phyloP scores from a whole-genome alignment of 352 stramenopile genomes.

The Phytophthora ramorum region DNA sequence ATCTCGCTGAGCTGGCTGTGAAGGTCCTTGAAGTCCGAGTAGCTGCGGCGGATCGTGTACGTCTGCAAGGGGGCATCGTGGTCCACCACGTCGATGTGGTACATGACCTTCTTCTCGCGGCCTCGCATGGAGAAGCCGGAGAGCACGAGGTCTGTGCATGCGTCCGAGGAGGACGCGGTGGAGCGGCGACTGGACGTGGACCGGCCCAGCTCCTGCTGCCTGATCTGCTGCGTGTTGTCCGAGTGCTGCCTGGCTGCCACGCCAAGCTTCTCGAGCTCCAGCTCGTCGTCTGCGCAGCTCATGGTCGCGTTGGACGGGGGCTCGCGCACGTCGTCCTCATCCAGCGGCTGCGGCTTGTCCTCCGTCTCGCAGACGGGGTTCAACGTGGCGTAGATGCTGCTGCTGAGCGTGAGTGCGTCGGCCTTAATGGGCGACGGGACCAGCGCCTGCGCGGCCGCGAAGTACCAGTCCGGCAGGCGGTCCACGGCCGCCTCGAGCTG shows the following conservation, averaged over 20 bases:
- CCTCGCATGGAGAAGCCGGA: slow-evolving; percentile 76
- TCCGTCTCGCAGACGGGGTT: slow-evolving; percentile 41
- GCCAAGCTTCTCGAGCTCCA: slow-evolving; percentile 39
- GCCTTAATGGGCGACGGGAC: slow-evolving; percentile 29
- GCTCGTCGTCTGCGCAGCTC: slow-evolving; percentile 42
- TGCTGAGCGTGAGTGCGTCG: slow-evolving; percentile 1
- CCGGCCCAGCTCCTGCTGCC: slow-evolving; percentile 27
- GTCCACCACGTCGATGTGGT: slow-evolving; percentile 86
- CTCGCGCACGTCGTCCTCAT: slow-evolving; percentile 38
- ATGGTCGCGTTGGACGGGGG: slow-evolving; percentile 35
- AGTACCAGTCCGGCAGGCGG: slow-evolving; percentile 72
- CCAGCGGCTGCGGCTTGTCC: slow-evolving; percentile 41
- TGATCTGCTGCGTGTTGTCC: slow-evolving; percentile 15
- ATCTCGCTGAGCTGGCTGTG: slow-evolving; percentile 73
- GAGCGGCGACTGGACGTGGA: slow-evolving; percentile 52
- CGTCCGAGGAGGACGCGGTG: slow-evolving; percentile 45
- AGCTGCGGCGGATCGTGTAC: slow-evolving; percentile 88
- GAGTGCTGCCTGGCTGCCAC: slow-evolving; percentile 16
- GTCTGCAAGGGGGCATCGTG: slow-evolving; percentile 77
- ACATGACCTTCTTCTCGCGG: slow-evolving; percentile 86
- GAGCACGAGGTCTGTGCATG: slow-evolving; percentile 66
- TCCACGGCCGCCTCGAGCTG: slow-evolving; percentile 78
- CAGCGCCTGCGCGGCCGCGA: slow-evolving; percentile 38
- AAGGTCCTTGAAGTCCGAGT: slow-evolving; percentile 85
- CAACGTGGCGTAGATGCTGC: slow-evolving; percentile 30